Percentiles rank a stretch among this genome's conserved stretches.
Conservation (phyloP, 164 flowering plant genomes). For the Cinnamomum chago region DNA sequence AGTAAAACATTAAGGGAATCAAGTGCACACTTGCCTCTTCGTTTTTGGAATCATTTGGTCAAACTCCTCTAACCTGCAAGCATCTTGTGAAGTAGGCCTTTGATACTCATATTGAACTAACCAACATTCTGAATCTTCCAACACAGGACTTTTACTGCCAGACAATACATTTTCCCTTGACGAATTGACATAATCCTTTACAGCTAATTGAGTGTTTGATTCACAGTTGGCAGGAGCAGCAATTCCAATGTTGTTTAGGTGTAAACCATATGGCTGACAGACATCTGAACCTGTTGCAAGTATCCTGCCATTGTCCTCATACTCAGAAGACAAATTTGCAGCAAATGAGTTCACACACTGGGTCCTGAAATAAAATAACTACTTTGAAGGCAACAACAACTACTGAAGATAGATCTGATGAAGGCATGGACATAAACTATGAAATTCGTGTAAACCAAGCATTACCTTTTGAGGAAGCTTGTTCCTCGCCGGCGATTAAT, state of each 20-base stretch:
- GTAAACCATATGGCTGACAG: slow-evolving; percentile 9
- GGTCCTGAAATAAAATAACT: slow-evolving; percentile 23
- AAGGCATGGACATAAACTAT: not conserved
- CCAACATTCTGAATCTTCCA: slow-evolving; percentile 17
- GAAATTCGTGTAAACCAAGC: not conserved
- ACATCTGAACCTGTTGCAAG: slow-evolving; percentile 4
- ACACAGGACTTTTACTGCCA: slow-evolving; percentile 7
- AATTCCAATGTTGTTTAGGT: slow-evolving; percentile 22
- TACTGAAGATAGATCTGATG: not conserved
- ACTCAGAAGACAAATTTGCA: slow-evolving; percentile 13
- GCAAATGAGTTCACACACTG: slow-evolving; percentile 12
- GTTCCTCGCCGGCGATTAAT: slow-evolving; percentile 26
- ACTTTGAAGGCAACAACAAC: slow-evolving; percentile 1
- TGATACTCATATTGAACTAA: slow-evolving; percentile 21
- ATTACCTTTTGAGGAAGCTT: slow-evolving; percentile 29
- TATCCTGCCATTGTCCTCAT: slow-evolving; percentile 12
- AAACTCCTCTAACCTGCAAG: slow-evolving; percentile 27
- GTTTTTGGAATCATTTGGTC: slow-evolving; percentile 41
- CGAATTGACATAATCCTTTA: slow-evolving; percentile 12
- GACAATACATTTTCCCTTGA: slow-evolving; percentile 16
- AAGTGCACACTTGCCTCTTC: slow-evolving; percentile 37
- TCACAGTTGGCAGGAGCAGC: slow-evolving; percentile 21
- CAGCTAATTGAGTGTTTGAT: slow-evolving; percentile 17
- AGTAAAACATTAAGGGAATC: not conserved
- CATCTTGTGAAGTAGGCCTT: slow-evolving; percentile 19